phyloP scores from a whole-genome alignment of 257 asterid genomes.

The Jacaranda copaia region DNA sequence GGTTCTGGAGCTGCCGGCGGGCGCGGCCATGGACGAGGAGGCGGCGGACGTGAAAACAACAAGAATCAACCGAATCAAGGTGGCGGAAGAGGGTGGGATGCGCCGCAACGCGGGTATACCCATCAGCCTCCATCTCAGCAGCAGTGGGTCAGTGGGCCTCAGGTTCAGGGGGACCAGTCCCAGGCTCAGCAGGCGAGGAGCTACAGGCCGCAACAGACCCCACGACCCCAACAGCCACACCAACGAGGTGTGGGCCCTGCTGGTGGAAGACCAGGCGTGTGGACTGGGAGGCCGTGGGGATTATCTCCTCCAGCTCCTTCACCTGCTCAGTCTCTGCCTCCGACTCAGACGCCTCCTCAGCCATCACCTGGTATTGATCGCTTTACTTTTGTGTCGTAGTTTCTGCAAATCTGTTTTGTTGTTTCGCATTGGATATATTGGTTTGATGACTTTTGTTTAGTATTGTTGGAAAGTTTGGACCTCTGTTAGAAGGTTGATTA shows the following conservation, averaged over 20 bases:
- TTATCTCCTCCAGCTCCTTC: constrained; percentile 35
- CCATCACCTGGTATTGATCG: constrained; percentile 40
- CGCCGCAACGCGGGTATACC: constrained; percentile 9
- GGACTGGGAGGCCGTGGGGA: constrained; percentile 43
- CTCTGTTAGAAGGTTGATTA: too few species aligned
- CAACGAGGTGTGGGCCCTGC: constrained; percentile 33
- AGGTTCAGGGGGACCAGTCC: constrained; percentile 33
- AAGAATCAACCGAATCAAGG: constrained; percentile 32
- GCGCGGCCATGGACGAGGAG: constrained; percentile 30
- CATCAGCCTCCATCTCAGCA: constrained; percentile 30
- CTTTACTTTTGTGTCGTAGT: neutral
- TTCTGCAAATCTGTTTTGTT: neutral
- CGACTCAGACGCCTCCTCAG: neutral
- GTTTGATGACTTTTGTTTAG: neutral
- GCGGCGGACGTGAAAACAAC: constrained; percentile 28
- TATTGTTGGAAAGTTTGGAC: too few species aligned
- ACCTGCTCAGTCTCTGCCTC: constrained; percentile 35
- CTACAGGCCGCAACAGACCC: constrained; percentile 14
- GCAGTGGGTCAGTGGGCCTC: constrained; percentile 37
- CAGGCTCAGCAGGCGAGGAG: constrained; percentile 5
- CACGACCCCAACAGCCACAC: constrained; percentile 23
- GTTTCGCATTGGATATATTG: too few species aligned
- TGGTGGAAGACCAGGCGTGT: constrained; percentile 29
- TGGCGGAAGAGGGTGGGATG: constrained; percentile 34
- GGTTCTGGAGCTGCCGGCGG: constrained; percentile 24